Conservation (phyloP, 1,284 basidiomycete species). For the Sanghuangporus baumii region DNA sequence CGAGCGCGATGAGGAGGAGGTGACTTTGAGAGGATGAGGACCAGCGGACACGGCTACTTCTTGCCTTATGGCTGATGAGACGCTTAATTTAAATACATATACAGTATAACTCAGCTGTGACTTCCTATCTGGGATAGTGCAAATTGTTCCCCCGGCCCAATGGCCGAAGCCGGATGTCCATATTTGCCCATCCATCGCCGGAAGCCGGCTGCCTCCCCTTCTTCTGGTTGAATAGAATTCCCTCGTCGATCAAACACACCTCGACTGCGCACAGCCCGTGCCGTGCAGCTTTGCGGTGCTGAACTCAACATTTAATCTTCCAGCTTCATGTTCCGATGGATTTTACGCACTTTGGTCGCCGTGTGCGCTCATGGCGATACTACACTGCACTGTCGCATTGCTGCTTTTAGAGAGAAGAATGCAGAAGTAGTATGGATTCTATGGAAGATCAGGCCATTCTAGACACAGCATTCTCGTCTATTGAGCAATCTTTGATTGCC, state of each 20-base stretch:
- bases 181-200: not conserved
- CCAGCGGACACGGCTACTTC: not conserved
- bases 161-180: not conserved
- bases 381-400: not conserved
- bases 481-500: not conserved
- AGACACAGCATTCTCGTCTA: conserved; percentile 2
- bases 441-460: conserved; percentile 3
- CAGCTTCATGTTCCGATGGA: not conserved
- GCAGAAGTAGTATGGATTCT: not conserved
- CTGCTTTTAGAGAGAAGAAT: not conserved
- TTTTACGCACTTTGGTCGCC: not conserved
- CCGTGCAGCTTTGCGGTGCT: not conserved
- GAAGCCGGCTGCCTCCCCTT: not conserved
- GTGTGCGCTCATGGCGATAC: not conserved
- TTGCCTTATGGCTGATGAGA: conserved; percentile 4
- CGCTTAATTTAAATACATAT: conserved; percentile 1
- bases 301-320: no score
- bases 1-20: not conserved
- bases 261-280: not conserved
- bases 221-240: not conserved
- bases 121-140: not conserved
- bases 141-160: not conserved
- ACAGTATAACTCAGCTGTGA: not conserved
- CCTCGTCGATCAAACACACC: not conserved
- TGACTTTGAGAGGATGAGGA: not conserved